Percentiles rank a stretch among this genome's conserved stretches.
These are phyloP conservation scores for Schoenoplectus triqueter DNA, from an alignment of 202 grass and related monocot genomes.

Conservation along the genomic window DNA sequence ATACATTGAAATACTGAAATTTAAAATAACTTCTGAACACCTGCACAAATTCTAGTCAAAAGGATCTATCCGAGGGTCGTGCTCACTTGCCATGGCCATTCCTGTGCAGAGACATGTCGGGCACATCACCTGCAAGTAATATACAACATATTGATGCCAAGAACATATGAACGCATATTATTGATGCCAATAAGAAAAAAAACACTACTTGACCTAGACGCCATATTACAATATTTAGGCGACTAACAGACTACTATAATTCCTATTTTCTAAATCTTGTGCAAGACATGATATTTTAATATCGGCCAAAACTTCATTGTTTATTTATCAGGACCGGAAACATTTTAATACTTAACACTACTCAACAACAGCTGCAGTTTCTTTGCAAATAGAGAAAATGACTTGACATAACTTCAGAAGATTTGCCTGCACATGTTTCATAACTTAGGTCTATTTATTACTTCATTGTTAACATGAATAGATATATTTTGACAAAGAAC, in stretches of 20 bases:
- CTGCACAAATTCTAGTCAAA: slow-evolving; percentile 57
- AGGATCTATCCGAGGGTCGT: slow-evolving; percentile 89
- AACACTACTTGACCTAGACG: not conserved
- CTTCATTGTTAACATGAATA: not conserved
- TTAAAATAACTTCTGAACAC: slow-evolving; percentile 8
- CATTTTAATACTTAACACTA: too few relatives aligned
- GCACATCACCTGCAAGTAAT: slow-evolving; percentile 85
- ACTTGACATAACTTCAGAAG: not conserved
- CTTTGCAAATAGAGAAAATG: not conserved
- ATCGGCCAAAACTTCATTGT: not conserved
- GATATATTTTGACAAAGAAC: not conserved
- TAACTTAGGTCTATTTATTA: not conserved
- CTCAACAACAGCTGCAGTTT: not conserved
- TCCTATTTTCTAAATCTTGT: not conserved
- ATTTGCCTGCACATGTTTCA: not conserved
- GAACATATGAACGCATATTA: not conserved
- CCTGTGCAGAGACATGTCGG: slow-evolving; percentile 99
- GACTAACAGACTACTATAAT: not conserved
- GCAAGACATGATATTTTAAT: not conserved
- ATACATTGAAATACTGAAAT: slow-evolving; percentile 29
- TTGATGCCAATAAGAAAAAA: not conserved
- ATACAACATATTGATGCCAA: not conserved
- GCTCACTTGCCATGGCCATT: slow-evolving; percentile 99
- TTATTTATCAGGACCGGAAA: too few relatives aligned
- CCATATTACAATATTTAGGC: not conserved